Percentiles rank a stretch among this genome's conserved stretches.
Conservation (phyloP, 192 early-diverging fungal species). For the Rhizophagus clarus region DNA sequence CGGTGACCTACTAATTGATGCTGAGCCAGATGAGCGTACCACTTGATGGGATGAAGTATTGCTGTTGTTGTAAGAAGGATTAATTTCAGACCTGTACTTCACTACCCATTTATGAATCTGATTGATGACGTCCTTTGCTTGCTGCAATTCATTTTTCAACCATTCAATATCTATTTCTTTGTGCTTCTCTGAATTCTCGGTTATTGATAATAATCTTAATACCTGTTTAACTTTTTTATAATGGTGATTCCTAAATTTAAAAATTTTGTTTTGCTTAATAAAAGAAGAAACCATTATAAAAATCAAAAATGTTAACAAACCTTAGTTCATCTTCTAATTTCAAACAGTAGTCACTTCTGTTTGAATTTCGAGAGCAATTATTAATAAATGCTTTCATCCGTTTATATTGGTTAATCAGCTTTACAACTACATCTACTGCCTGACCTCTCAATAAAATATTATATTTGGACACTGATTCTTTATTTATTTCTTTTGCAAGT, state of each 20-base stretch:
- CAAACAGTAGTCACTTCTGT: not conserved
- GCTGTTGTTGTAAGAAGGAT: too few species aligned
- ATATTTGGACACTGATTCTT: not conserved
- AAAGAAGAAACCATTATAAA: not conserved
- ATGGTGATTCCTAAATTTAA: slow-evolving; percentile 9
- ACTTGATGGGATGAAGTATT: too few species aligned
- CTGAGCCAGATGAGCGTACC: too few species aligned
- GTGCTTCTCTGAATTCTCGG: not conserved
- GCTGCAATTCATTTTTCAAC: slow-evolving; percentile 17
- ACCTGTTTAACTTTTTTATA: not conserved
- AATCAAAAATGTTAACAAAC: not conserved
- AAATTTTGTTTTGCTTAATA: not conserved
- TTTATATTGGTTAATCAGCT: not conserved
- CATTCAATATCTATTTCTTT: not conserved
- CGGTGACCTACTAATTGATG: too few species aligned
- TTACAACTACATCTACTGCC: slow-evolving; percentile 10
- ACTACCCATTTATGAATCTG: not conserved
- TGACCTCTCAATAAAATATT: slow-evolving; percentile 16
- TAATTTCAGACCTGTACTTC: too few species aligned
- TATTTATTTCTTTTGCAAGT: not conserved
- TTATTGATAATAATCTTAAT: slow-evolving; percentile 1
- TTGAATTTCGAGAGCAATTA: not conserved
- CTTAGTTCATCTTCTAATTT: not conserved
- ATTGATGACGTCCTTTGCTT: not conserved
- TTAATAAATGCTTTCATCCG: not conserved